These are phyloP conservation scores for Lizanozyma gosingica DNA, from an alignment of 1,139 yeast genomes.

Conservation along the genomic window DNA sequence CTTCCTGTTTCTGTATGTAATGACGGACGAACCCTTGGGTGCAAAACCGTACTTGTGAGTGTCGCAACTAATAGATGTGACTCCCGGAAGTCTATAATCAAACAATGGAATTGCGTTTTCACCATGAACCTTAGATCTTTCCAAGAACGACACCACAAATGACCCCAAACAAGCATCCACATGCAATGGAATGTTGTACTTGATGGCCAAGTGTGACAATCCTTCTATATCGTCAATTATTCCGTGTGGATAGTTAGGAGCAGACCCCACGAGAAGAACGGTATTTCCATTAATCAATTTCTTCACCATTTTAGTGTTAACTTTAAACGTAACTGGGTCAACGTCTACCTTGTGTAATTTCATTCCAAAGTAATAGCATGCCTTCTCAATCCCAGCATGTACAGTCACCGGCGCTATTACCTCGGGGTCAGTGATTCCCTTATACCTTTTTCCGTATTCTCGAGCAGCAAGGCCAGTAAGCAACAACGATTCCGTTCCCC, in stretches of 20 bases:
- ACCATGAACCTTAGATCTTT: constrained; percentile 50
- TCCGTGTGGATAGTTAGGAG: constrained; percentile 97
- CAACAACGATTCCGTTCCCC: constrained; percentile 92
- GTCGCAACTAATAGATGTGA: constrained; percentile 95
- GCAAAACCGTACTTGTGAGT: constrained; percentile 98
- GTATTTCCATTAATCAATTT: constrained; percentile 70
- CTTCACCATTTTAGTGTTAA: constrained; percentile 54
- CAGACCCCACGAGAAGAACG: constrained; percentile 79
- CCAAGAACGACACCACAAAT: constrained; percentile 75
- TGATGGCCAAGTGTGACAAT: constrained; percentile 57
- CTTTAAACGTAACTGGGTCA: constrained; percentile 61
- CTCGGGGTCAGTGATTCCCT: constrained; percentile 69
- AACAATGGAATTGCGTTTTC: constrained; percentile 44
- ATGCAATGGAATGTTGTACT: constrained; percentile 68
- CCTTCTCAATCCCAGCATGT: constrained; percentile 95
- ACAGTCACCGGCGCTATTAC: constrained; percentile 82
- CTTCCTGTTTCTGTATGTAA: constrained; percentile 68
- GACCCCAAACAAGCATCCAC: constrained; percentile 97
- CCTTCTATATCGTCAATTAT: constrained; percentile 81
- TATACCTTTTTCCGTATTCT: constrained; percentile 47
- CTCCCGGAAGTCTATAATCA: constrained; percentile 87
- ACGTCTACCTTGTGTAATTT: constrained; percentile 73
- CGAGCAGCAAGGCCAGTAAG: constrained; percentile 83
- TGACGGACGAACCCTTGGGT: constrained; percentile 90
- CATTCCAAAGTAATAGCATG: constrained; percentile 85